phyloP scores from a whole-genome alignment of 169 alveolate species.

The Plasmodium cynomolgi region DNA sequence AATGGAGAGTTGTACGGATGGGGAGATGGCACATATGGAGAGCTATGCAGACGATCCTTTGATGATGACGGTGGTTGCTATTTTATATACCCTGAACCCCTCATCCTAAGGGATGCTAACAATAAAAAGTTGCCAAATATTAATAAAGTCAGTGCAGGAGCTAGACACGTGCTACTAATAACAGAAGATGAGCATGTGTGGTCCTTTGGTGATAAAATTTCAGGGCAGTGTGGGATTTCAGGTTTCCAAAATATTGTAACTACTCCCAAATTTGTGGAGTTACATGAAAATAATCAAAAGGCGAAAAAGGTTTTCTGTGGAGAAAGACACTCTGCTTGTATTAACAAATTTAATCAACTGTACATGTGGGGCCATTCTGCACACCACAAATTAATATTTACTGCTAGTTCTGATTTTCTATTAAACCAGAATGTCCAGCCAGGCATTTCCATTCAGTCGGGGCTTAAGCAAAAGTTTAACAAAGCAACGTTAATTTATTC shows the following conservation, averaged over 20 bases:
- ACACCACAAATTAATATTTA: conserved; percentile 87
- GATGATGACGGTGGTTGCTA: conserved; percentile 63
- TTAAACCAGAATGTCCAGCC: conserved; percentile 85
- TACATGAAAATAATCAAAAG: conserved; percentile 77
- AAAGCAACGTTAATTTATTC: conserved; percentile 83
- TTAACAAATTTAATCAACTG: conserved; percentile 83
- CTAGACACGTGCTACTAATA: conserved; percentile 85
- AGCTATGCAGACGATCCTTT: conserved; percentile 53
- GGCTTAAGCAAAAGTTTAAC: conserved; percentile 77
- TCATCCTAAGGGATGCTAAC: conserved; percentile 76
- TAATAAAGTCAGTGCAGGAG: conserved; percentile 85
- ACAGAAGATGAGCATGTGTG: conserved; percentile 81
- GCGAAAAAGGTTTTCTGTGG: conserved; percentile 83
- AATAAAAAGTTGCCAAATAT: conserved; percentile 66
- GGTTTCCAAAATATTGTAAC: conserved; percentile 79
- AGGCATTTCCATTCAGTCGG: conserved; percentile 89
- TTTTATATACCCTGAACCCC: conserved; percentile 74
- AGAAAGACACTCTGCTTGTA: conserved; percentile 87
- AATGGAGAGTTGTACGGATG: conserved; percentile 81
- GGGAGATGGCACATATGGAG: conserved; percentile 89
- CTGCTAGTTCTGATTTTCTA: conserved; percentile 84
- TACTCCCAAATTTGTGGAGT: conserved; percentile 76
- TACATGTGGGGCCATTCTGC: conserved; percentile 91
- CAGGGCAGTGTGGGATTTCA: conserved; percentile 89
- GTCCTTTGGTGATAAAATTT: conserved; percentile 87